Percentiles rank a stretch among this genome's conserved stretches.
Evolutionary conservation across 257 asterid species (phyloP).

Genomic region (Solanum rostratum): DNA sequence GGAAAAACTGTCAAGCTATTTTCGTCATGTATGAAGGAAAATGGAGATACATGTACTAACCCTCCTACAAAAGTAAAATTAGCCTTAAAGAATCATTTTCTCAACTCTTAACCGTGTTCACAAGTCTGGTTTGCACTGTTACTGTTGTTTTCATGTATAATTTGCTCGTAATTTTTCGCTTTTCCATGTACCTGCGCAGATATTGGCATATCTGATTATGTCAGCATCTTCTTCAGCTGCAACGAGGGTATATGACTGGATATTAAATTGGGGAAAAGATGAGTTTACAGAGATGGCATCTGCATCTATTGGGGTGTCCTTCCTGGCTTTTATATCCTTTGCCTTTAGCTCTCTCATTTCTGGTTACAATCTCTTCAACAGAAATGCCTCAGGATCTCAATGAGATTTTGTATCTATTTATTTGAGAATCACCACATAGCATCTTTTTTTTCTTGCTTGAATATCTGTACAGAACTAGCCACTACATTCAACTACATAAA

Average conservation of each 20-base stretch:
- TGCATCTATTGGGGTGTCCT: conserved; percentile 68
- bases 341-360: conserved; percentile 67
- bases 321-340: conserved; percentile 61
- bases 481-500: not conserved
- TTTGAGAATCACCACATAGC: not conserved
- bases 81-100: not conserved
- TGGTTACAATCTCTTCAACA: conserved; percentile 59
- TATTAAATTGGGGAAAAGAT: conserved; percentile 78
- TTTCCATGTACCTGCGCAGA: conserved; percentile 22
- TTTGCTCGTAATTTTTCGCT: not conserved
- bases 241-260: conserved; percentile 75
- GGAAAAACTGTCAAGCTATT: not conserved
- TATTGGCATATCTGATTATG: conserved; percentile 70
- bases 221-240: conserved; percentile 93
- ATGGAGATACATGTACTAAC: not conserved
- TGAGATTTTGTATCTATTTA: not conserved
- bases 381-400: conserved; percentile 20
- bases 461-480: not conserved
- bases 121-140: not conserved
- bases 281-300: conserved; percentile 72
- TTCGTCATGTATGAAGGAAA: not conserved
- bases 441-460: not conserved
- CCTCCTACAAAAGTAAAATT: not conserved
- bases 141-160: not conserved
- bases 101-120: not conserved